Evolutionary conservation across 2,329 filamentous ascomycete species (phyloP).

Genomic region (Beauveria scarabaeidicola): DNA sequence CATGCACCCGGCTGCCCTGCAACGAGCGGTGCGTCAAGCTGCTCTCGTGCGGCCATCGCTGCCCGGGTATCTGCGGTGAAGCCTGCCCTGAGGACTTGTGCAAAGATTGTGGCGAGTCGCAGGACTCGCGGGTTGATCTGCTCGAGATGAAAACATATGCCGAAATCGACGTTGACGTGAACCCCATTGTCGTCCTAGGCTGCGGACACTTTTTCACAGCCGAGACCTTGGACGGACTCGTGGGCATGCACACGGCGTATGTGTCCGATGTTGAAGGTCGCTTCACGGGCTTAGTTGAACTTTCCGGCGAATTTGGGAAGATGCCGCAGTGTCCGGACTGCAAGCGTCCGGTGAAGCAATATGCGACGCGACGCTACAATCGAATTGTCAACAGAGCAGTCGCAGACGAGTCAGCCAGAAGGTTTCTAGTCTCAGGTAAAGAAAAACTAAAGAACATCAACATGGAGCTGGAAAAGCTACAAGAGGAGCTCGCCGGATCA

Average conservation of each 20-base stretch:
- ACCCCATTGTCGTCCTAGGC: constrained; percentile 49
- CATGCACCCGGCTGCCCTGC: constrained; percentile 58
- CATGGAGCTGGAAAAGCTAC: constrained; percentile 17
- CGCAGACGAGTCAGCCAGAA: constrained; percentile 53
- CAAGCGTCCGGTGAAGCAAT: constrained; percentile 45
- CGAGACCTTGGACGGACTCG: constrained; percentile 49
- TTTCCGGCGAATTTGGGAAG: constrained; percentile 41
- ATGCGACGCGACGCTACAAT: constrained; percentile 45
- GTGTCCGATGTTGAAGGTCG: constrained; percentile 24
- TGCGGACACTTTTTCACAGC: constrained; percentile 57
- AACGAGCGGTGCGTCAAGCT: constrained; percentile 44
- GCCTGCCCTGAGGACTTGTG: constrained; percentile 48
- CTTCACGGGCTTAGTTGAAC: constrained; percentile 22
- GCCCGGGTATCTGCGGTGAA: constrained; percentile 56
- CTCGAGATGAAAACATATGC: constrained; percentile 42
- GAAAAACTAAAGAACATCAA: constrained; percentile 27
- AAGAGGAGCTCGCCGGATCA: constrained; percentile 13
- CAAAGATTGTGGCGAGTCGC: constrained; percentile 40
- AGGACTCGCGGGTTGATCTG: constrained; percentile 43
- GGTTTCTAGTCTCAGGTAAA: constrained; percentile 36
- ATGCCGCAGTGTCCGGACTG: constrained; percentile 44
- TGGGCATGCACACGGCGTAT: constrained; percentile 45
- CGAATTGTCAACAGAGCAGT: constrained; percentile 49
- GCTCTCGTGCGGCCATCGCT: constrained; percentile 52
- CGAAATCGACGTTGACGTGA: constrained; percentile 47